phyloP scores from a whole-genome alignment of 2,329 filamentous ascomycete species.

The Calonectria crousiana region DNA sequence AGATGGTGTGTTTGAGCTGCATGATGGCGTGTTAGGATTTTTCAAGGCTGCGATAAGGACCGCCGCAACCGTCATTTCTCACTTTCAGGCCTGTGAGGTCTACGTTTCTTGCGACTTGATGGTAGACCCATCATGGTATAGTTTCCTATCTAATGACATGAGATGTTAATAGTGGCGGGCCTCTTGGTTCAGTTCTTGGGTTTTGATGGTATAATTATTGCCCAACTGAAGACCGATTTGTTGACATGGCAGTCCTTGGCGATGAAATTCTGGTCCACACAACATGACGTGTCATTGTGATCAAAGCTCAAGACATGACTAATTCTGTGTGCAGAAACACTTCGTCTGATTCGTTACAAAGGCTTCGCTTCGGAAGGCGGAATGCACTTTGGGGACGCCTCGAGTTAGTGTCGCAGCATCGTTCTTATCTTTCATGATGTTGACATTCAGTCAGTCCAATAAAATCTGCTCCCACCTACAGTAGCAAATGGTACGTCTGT shows the following conservation, averaged over 20 bases:
- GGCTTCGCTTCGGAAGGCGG: background rate
- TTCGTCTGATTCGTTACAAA: background rate
- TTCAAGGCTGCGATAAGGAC: background rate
- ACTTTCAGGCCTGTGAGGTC: background rate
- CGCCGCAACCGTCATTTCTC: background rate
- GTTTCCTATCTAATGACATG: background rate
- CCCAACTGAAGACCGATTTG: background rate
- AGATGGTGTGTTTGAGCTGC: background rate
- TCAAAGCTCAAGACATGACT: background rate
- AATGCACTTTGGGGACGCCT: background rate
- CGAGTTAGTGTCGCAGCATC: background rate
- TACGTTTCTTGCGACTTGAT: rapidly evolving
- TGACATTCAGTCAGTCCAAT: background rate
- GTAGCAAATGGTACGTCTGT: background rate
- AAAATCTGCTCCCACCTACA: background rate
- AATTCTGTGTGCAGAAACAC: background rate
- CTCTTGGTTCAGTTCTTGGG: background rate
- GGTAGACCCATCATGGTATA: background rate
- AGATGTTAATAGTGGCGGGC: background rate
- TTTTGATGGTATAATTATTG: background rate
- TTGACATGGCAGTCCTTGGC: background rate
- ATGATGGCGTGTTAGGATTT: background rate
- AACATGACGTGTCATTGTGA: background rate
- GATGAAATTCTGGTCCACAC: background rate
- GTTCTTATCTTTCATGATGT: background rate